A percentile compares a stretch with the other conserved stretches of the same genome.
phyloP scores from a whole-genome alignment of 129 eudicot species.

The Solidago caesia region DNA sequence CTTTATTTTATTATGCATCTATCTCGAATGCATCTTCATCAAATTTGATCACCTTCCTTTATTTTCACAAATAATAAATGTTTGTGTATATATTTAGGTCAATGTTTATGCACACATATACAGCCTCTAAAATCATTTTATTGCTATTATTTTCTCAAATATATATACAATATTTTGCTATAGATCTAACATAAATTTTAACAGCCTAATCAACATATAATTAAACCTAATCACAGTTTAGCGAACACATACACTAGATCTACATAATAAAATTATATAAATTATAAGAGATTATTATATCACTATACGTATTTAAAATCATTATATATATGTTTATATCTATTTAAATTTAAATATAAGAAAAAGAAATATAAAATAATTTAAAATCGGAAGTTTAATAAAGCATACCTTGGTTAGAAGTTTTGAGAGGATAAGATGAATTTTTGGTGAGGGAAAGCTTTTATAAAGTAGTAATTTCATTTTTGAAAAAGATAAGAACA shows the following conservation, averaged over 20 bases:
- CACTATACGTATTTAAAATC: no score
- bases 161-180: constrained; percentile 1
- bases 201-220: neutral
- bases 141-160: constrained; percentile 1
- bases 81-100: neutral
- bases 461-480: neutral
- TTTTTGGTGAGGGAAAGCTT: constrained; percentile 7
- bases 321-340: no score
- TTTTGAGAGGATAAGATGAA: constrained; percentile 3
- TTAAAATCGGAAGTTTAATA: no score
- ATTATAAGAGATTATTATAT: neutral
- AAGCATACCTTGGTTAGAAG: neutral
- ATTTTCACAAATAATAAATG: neutral
- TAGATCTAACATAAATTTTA: constrained; percentile 22
- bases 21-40: no score
- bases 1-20: no score
- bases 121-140: no score
- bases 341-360: no score
- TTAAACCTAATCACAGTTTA: constrained; percentile 9
- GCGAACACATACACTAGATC: constrained; percentile 27
- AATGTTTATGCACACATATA: neutral
- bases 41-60: no score
- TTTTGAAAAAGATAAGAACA: constrained; percentile 36
- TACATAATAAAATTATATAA: constrained; percentile 13
- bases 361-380: no score